Percentiles rank a stretch among this genome's conserved stretches.
phyloP scores from a whole-genome alignment of 495 filamentous ascomycete genomes.

The Clohesyomyces aquaticus region DNA sequence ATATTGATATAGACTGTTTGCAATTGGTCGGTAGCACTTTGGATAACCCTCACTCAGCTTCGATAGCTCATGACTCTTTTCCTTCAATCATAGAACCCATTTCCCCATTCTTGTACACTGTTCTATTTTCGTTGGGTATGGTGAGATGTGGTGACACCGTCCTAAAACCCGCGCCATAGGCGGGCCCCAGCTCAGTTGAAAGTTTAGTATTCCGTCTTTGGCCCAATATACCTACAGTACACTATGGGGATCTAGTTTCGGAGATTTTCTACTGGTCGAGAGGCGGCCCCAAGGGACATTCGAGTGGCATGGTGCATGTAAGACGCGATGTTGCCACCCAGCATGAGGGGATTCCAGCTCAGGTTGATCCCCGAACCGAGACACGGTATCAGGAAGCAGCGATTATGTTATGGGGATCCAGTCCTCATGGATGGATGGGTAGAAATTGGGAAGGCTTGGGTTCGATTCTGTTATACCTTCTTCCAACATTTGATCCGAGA shows the following conservation, averaged over 20 bases:
- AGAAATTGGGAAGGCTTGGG: too few relatives aligned
- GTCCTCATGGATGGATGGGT: too few relatives aligned
- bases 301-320: not conserved
- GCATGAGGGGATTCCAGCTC: too few relatives aligned
- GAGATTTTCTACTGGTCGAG: not conserved
- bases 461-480: too few relatives aligned
- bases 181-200: not conserved
- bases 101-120: not conserved
- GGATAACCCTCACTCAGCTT: conserved; percentile 15
- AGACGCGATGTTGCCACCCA: not conserved
- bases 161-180: too few relatives aligned
- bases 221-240: not conserved
- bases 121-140: not conserved
- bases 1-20: not conserved
- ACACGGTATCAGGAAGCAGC: too few relatives aligned
- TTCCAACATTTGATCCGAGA: too few relatives aligned
- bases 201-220: not conserved
- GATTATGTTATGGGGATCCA: too few relatives aligned
- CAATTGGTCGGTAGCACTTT: not conserved
- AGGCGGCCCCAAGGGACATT: not conserved
- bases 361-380: too few relatives aligned
- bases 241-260: not conserved
- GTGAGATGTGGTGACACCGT: not conserved
- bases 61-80: not conserved
- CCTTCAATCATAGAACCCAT: not conserved